phyloP scores from a whole-genome alignment of 495 filamentous ascomycete genomes.

The Penicillium robsamsonii region DNA sequence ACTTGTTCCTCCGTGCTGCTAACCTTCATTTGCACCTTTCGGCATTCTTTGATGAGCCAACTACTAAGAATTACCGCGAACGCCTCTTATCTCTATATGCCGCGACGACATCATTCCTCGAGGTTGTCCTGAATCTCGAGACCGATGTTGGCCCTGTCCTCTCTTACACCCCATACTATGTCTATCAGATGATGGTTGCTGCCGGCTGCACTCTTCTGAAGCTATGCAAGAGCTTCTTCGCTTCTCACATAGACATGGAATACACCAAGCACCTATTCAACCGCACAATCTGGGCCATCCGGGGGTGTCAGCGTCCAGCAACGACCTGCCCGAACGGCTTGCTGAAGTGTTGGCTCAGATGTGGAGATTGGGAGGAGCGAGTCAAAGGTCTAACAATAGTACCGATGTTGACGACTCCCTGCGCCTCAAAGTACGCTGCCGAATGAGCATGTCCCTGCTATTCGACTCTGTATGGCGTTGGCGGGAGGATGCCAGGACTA shows the following conservation, averaged over 20 bases:
- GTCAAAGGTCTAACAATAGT: conserved; percentile 27
- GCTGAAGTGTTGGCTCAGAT: conserved; percentile 90
- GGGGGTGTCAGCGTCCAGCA: conserved; percentile 74
- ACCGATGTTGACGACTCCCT: conserved; percentile 63
- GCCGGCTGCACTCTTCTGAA: conserved; percentile 83
- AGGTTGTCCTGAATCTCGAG: conserved; percentile 64
- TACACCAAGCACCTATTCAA: conserved; percentile 75
- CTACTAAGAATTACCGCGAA: conserved; percentile 68
- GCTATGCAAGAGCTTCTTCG: conserved; percentile 80
- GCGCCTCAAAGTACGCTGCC: conserved; percentile 80
- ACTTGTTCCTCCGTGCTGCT: conserved; percentile 74
- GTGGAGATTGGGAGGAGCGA: conserved; percentile 72
- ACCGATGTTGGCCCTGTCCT: conserved; percentile 52
- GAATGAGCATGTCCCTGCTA: conserved; percentile 90
- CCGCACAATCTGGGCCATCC: conserved; percentile 70
- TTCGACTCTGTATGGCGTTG: conserved; percentile 93
- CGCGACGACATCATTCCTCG: conserved; percentile 71
- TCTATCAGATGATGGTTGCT: conserved; percentile 90
- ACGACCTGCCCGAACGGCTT: conserved; percentile 81
- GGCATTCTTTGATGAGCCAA: conserved; percentile 83
- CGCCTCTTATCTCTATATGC: conserved; percentile 77
- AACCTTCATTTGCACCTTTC: conserved; percentile 80
- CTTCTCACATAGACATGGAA: conserved; percentile 64
- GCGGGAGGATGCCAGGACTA: conserved; percentile 81
- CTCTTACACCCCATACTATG: conserved; percentile 75